These are phyloP conservation scores for Cutaneotrichosporon sp. DNA, from an alignment of 1,284 basidiomycete genomes.

Conservation along the genomic window DNA sequence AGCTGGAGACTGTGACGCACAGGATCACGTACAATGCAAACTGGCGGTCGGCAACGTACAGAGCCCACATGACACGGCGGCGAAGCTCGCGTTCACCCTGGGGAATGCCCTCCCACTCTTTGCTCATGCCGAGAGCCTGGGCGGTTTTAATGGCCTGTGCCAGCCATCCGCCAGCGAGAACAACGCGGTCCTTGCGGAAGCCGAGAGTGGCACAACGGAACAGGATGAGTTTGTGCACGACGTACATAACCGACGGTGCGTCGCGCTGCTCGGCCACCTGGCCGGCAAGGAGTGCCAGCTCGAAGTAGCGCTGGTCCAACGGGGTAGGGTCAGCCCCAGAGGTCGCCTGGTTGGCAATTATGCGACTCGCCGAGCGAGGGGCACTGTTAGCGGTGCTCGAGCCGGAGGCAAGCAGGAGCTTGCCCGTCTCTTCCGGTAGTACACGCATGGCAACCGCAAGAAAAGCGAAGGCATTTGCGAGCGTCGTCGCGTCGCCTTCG, in stretches of 20 bases:
- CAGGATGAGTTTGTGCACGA: constrained; percentile 40
- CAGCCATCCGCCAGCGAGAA: constrained; percentile 33
- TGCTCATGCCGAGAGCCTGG: constrained; percentile 39
- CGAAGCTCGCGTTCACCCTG: constrained; percentile 41
- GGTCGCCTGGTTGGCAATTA: constrained; percentile 18
- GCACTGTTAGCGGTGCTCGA: constrained; percentile 11
- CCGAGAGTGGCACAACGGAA: constrained; percentile 37
- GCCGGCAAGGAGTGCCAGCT: constrained; percentile 33
- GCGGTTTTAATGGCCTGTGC: constrained; percentile 42
- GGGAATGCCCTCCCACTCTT: constrained; percentile 41
- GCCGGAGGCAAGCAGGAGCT: constrained; percentile 34
- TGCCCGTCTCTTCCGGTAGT: constrained; percentile 40
- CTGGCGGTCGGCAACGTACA: constrained; percentile 40
- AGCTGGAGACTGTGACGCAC: background rate
- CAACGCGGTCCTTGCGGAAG: constrained; percentile 25
- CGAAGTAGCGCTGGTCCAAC: constrained; percentile 43
- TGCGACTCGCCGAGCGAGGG: constrained; percentile 20
- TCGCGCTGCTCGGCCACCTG: constrained; percentile 39
- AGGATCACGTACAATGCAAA: constrained; percentile 24
- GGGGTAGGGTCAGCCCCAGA: constrained; percentile 30
- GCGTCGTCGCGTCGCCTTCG: constrained; percentile 41
- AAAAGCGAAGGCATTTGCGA: constrained; percentile 39
- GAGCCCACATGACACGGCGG: constrained; percentile 41
- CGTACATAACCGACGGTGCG: constrained; percentile 38
- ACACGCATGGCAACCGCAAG: constrained; percentile 36